Conservation (phyloP, 495 filamentous ascomycete species). For the Hyaloscypha bicolor region DNA sequence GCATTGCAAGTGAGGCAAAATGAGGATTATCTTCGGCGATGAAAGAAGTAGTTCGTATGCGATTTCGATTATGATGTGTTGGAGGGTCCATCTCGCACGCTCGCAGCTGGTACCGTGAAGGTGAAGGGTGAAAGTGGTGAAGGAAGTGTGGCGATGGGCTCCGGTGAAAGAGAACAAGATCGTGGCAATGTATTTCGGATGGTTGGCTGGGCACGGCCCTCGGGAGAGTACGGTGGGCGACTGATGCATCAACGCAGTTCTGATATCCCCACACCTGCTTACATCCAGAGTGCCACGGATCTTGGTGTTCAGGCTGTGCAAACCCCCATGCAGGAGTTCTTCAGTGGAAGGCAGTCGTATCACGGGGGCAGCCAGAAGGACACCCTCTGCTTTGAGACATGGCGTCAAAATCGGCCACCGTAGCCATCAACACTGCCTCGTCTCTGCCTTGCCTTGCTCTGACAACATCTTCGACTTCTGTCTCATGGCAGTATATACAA, state of each 20-base stretch:
- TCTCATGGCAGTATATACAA: background rate
- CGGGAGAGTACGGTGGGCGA: background rate
- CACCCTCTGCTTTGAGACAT: background rate
- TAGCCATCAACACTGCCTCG: background rate
- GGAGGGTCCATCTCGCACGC: background rate
- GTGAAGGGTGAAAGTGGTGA: background rate
- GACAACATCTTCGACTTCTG: background rate
- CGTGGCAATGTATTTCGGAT: background rate
- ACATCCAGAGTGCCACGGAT: background rate
- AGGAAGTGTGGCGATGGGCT: background rate
- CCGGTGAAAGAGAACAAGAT: background rate
- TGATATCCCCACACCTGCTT: background rate
- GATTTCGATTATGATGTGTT: background rate
- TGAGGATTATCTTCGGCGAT: background rate
- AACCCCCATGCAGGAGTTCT: too few species aligned
- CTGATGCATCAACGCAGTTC: background rate
- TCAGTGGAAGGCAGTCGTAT: background rate
- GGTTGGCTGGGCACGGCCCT: background rate
- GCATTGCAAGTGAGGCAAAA: background rate
- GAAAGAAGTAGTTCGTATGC: conserved; percentile 3
- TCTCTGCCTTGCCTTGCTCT: background rate
- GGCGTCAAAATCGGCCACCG: background rate
- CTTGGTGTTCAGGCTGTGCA: background rate
- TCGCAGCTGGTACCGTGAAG: background rate
- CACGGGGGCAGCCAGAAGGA: background rate